phyloP scores from a whole-genome alignment of 2,329 filamentous ascomycete genomes.

The Apiospora pterosperma region DNA sequence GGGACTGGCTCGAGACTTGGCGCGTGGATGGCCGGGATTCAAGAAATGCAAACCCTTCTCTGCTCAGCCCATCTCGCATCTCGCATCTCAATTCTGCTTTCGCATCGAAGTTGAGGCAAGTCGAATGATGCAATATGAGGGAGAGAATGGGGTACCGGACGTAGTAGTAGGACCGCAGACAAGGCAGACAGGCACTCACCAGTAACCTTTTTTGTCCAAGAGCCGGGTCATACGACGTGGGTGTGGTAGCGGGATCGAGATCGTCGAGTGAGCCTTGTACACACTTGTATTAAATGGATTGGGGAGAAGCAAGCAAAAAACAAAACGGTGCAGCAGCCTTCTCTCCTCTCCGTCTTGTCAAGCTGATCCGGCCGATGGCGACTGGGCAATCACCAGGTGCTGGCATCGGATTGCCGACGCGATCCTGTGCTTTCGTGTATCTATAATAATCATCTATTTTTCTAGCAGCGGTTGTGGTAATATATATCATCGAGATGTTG shows the following conservation, averaged over 20 bases:
- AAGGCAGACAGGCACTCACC: not conserved
- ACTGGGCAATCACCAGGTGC: not conserved
- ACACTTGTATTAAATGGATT: not conserved
- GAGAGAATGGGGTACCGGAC: not conserved
- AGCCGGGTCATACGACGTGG: not conserved
- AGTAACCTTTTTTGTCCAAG: not conserved
- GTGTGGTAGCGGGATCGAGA: constrained; percentile 5
- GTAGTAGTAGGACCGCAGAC: not conserved
- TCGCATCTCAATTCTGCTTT: not conserved
- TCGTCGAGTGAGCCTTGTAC: constrained; percentile 1
- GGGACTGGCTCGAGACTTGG: too few relatives aligned
- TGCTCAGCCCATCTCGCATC: too few relatives aligned
- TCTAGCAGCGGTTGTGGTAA: not conserved
- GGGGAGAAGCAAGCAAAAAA: too few relatives aligned
- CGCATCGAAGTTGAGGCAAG: not conserved
- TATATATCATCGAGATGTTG: not conserved
- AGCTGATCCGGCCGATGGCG: not conserved
- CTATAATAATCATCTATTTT: not conserved
- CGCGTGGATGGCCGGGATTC: not conserved
- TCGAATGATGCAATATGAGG: not conserved
- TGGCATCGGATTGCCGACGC: not conserved
- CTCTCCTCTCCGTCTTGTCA: not conserved
- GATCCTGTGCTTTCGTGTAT: not conserved
- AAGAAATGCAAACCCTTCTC: not conserved
- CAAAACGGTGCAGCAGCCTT: not conserved